Conservation (phyloP, 177 flowering plant species). For the Vitis hybrid region DNA sequence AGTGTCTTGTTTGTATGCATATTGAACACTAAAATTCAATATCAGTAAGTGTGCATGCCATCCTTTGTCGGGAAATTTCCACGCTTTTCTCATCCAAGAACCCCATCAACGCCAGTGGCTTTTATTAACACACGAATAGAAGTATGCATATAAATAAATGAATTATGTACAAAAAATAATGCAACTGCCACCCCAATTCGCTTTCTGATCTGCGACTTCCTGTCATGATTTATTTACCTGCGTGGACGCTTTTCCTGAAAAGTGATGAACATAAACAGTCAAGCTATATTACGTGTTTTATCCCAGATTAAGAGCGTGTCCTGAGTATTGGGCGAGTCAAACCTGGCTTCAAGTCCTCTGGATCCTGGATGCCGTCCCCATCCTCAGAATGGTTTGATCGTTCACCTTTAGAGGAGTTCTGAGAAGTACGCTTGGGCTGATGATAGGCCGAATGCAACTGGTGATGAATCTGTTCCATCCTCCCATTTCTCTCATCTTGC, state of each 20-base stretch:
- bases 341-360: slow-evolving; percentile 33
- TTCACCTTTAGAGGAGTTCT: slow-evolving; percentile 10
- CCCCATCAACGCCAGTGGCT: too few relatives aligned
- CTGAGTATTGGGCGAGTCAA: slow-evolving; percentile 10
- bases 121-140: too few relatives aligned
- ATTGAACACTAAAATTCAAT: too few relatives aligned
- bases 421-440: slow-evolving; percentile 32
- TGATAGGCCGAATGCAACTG: slow-evolving; percentile 53
- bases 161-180: background rate
- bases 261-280: slow-evolving; percentile 1
- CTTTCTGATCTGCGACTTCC: slow-evolving; percentile 1
- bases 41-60: too few relatives aligned
- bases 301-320: background rate
- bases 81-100: too few relatives aligned
- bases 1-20: too few relatives aligned
- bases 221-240: slow-evolving; percentile 1
- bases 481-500: slow-evolving; percentile 53
- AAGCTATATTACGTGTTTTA: slow-evolving; percentile 5
- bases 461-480: slow-evolving; percentile 53
- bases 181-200: background rate
- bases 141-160: too few relatives aligned
- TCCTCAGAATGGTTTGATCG: slow-evolving; percentile 7
- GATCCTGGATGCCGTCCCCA: slow-evolving; percentile 10
- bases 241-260: slow-evolving; percentile 17
- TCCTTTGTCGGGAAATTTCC: too few relatives aligned